Percentiles rank a stretch among this genome's conserved stretches.
Conservation (phyloP, 2,329 filamentous ascomycete species). For the Cadophora sp. region DNA sequence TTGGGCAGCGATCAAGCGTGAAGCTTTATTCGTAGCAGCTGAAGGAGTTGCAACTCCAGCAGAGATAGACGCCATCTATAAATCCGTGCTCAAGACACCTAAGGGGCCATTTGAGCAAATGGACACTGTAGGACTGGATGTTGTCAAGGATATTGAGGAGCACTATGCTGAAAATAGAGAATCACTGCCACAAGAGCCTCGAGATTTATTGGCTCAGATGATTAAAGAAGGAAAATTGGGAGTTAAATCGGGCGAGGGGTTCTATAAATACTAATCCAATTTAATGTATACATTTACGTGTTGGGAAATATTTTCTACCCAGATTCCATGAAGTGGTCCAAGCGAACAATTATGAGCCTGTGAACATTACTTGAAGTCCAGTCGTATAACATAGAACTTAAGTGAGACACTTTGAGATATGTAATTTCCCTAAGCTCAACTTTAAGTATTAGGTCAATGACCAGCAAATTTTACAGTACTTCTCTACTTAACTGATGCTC, state of each 20-base stretch:
- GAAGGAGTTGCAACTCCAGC: conserved; percentile 46
- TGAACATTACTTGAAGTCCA: not conserved
- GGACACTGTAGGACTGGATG: conserved; percentile 50
- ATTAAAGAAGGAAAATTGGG: conserved; percentile 44
- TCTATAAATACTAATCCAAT: conserved; percentile 43
- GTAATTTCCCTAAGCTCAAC: not conserved
- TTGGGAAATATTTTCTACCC: not conserved
- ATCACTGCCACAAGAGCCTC: conserved; percentile 42
- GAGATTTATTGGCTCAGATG: conserved; percentile 43
- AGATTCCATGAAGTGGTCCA: not conserved
- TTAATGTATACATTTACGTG: not conserved
- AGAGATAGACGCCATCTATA: conserved; percentile 49
- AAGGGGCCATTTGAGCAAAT: conserved; percentile 49
- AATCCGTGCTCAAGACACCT: conserved; percentile 46
- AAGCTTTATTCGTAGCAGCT: conserved; percentile 45
- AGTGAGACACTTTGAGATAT: not conserved
- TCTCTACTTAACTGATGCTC: not conserved
- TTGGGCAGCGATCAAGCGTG: conserved; percentile 51
- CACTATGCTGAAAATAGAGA: conserved; percentile 46
- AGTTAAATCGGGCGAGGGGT: conserved; percentile 45
- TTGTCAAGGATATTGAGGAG: conserved; percentile 48
- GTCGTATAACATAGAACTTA: too few species aligned
- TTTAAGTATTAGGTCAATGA: not conserved
- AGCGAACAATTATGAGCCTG: not conserved
- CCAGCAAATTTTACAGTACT: too few species aligned